Conservation (phyloP, 2,329 filamentous ascomycete species). For the Penicillium sp. region DNA sequence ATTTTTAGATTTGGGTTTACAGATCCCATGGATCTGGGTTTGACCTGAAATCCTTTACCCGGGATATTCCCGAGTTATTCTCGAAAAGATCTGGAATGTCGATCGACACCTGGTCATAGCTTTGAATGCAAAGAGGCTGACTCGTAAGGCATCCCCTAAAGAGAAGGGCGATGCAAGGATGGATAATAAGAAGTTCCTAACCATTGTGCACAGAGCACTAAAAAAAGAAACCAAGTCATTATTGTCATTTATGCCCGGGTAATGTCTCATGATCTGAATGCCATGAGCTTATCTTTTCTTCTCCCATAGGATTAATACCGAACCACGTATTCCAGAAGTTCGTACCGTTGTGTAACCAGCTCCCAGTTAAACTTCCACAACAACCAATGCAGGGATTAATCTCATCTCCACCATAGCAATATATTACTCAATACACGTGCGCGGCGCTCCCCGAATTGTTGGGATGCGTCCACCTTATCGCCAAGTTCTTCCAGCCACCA, state of each 20-base stretch:
- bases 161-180: not conserved
- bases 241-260: not conserved
- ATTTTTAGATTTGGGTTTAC: constrained; percentile 2
- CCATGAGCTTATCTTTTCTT: not conserved
- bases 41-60: not conserved
- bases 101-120: constrained; percentile 19
- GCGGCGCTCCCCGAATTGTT: constrained; percentile 1
- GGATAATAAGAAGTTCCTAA: not conserved
- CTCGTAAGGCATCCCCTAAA: not conserved
- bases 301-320: not conserved
- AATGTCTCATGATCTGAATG: not conserved
- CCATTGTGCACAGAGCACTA: not conserved
- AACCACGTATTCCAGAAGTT: not conserved
- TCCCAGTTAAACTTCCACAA: constrained; percentile 8
- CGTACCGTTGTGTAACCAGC: not conserved
- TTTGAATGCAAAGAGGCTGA: constrained; percentile 8
- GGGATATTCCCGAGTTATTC: constrained; percentile 7
- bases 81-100: constrained; percentile 15
- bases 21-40: constrained; percentile 9
- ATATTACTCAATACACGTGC: constrained; percentile 11
- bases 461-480: constrained; percentile 6
- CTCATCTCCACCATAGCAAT: constrained; percentile 7
- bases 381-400: not conserved
- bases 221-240: not conserved
- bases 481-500: constrained; percentile 10